Percentiles rank a stretch among this genome's conserved stretches.
These are phyloP conservation scores for Prunella vulgaris DNA, from an alignment of 257 asterid species.

Conservation along the genomic window DNA sequence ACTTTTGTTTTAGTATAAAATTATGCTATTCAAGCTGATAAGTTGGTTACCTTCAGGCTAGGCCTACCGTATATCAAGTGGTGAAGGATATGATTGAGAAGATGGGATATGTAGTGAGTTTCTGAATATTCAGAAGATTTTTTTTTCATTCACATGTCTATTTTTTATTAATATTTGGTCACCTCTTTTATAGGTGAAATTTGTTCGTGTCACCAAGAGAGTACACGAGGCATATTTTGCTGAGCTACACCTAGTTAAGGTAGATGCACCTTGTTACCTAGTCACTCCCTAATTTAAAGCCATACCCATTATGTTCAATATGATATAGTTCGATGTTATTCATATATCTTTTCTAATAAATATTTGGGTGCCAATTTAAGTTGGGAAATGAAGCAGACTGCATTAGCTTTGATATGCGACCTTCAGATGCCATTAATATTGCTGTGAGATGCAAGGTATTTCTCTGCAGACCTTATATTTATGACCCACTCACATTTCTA, in stretches of 20 bases:
- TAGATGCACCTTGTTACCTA: slow-evolving; percentile 6
- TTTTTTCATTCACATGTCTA: background rate
- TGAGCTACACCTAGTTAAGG: slow-evolving; percentile 67
- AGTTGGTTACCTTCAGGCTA: slow-evolving; percentile 51
- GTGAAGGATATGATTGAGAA: slow-evolving; percentile 88
- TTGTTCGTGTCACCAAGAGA: slow-evolving; percentile 91
- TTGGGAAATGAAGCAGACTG: slow-evolving; percentile 58
- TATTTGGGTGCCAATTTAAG: slow-evolving; percentile 32
- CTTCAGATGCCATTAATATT: slow-evolving; percentile 96
- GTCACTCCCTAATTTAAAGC: background rate
- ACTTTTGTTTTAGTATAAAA: background rate
- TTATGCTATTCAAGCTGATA: background rate
- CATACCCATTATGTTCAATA: background rate
- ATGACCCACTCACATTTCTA: background rate
- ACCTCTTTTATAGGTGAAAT: slow-evolving; percentile 57
- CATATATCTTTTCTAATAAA: background rate
- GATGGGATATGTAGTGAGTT: slow-evolving; percentile 87
- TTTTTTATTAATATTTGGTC: too few species aligned
- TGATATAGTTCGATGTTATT: background rate
- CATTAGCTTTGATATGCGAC: slow-evolving; percentile 80
- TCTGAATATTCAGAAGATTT: background rate
- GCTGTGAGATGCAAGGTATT: slow-evolving; percentile 95
- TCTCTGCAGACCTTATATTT: background rate
- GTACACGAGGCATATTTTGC: slow-evolving; percentile 94
- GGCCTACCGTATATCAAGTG: slow-evolving; percentile 92